Percentiles rank a stretch among this genome's conserved stretches.
Conservation (phyloP, 2,329 filamentous ascomycete genomes). For the Stagonosporopsis cucurbitacearum region DNA sequence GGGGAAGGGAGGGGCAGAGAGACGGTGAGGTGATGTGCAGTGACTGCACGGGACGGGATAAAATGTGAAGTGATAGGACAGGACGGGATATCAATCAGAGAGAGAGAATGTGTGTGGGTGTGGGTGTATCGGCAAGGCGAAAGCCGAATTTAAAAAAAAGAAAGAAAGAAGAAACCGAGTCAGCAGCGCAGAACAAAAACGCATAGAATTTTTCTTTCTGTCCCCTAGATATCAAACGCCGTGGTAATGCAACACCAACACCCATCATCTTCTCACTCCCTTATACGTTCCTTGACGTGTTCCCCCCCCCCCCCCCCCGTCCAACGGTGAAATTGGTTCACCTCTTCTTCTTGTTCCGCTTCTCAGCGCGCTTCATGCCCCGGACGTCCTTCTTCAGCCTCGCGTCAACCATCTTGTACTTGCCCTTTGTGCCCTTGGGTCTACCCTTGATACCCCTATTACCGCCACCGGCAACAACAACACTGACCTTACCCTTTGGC, state of each 20-base stretch:
- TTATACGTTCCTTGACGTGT: neutral
- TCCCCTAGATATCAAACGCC: conserved; percentile 13
- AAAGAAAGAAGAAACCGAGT: neutral
- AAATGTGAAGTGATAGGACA: too few relatives aligned
- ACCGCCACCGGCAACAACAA: conserved; percentile 84
- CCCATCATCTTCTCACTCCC: too few relatives aligned
- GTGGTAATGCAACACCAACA: neutral
- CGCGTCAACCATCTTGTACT: conserved; percentile 96
- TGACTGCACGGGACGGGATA: too few relatives aligned
- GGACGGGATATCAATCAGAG: too few relatives aligned
- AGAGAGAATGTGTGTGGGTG: too few relatives aligned
- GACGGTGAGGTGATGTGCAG: too few relatives aligned
- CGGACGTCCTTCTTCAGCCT: conserved; percentile 96
- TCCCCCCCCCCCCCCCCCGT: too few relatives aligned
- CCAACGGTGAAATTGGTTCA: too few relatives aligned
- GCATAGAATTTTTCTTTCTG: neutral
- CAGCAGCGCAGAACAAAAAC: too few relatives aligned
- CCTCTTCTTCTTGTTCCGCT: conserved; percentile 80
- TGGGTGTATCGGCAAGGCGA: too few relatives aligned
- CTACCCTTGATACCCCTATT: conserved; percentile 87
- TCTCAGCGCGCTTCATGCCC: conserved; percentile 79
- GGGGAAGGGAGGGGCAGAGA: too few relatives aligned
- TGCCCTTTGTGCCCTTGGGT: conserved; percentile 90
- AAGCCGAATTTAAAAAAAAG: neutral
- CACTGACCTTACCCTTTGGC: conserved; percentile 79